These are phyloP conservation scores for Xylaria intraflava DNA, from an alignment of 495 filamentous ascomycete species.

Conservation along the genomic window DNA sequence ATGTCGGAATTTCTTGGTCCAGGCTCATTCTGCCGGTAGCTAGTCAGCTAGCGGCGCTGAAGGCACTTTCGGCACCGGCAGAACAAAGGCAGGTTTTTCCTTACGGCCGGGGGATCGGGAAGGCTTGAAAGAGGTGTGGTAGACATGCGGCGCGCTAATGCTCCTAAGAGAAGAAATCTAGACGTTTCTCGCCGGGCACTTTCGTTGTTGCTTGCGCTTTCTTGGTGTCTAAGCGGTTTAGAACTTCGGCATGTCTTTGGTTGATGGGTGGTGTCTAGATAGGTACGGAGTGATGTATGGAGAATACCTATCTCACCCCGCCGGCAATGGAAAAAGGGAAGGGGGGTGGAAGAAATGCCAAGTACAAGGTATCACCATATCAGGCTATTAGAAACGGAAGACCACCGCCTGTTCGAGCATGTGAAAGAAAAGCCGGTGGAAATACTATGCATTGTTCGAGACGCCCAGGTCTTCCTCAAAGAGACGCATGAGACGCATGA, in stretches of 20 bases:
- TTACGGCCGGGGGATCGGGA: background rate
- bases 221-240: no score
- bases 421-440: background rate
- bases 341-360: no score
- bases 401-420: constrained; percentile 1
- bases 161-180: background rate
- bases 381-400: background rate
- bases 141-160: background rate
- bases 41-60: no score
- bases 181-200: background rate
- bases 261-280: background rate
- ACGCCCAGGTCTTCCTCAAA: background rate
- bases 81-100: background rate
- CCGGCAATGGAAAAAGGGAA: no score
- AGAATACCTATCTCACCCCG: no score
- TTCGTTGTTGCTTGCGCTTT: background rate
- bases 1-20: no score
- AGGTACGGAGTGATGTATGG: no score
- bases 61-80: background rate
- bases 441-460: constrained; percentile 7
- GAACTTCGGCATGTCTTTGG: no score
- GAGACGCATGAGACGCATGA: background rate
- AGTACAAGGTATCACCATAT: no score
- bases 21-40: no score
- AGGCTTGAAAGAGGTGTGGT: background rate